A percentile compares a stretch with the other conserved stretches of the same genome.
These are phyloP conservation scores for Sarocladium oryzae DNA, from an alignment of 2,329 filamentous ascomycete genomes.

Conservation along the genomic window DNA sequence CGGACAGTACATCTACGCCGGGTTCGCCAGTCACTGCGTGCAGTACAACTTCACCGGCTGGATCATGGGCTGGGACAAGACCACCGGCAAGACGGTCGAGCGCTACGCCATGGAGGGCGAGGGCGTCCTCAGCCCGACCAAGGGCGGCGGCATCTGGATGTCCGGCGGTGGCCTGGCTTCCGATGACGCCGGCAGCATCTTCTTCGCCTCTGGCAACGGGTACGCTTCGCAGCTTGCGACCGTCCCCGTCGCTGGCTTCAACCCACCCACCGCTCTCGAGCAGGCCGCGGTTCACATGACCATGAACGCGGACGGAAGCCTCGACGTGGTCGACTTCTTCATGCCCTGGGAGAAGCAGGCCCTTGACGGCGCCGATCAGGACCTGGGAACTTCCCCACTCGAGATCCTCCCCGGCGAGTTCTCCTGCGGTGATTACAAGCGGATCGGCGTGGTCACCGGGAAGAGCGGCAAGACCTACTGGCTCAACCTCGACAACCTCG, in stretches of 20 bases:
- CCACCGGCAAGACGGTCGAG: constrained; percentile 29
- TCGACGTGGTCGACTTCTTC: constrained; percentile 45
- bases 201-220: constrained; percentile 32
- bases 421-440: constrained; percentile 33
- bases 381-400: constrained; percentile 40
- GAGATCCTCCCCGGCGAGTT: constrained; percentile 36
- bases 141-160: constrained; percentile 39
- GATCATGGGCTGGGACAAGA: constrained; percentile 42
- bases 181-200: constrained; percentile 32
- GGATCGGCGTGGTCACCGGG: constrained; percentile 43
- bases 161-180: constrained; percentile 32
- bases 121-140: constrained; percentile 28
- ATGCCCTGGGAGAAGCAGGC: constrained; percentile 46
- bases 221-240: constrained; percentile 33
- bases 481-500: constrained; percentile 33
- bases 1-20: constrained; percentile 42
- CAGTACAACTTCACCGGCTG: constrained; percentile 50
- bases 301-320: constrained; percentile 32
- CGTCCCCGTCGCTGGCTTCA: constrained; percentile 30
- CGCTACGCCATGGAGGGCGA: constrained; percentile 34
- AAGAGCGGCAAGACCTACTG: constrained; percentile 45
- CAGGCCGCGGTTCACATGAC: constrained; percentile 39
- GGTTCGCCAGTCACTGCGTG: constrained; percentile 50
- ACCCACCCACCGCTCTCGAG: constrained; percentile 34
- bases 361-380: constrained; percentile 43